Evolutionary conservation across 1,284 basidiomycete genomes (phyloP), one percentile per base, ranked within the genome.

Genomic region (Meira nashicola): DNA sequence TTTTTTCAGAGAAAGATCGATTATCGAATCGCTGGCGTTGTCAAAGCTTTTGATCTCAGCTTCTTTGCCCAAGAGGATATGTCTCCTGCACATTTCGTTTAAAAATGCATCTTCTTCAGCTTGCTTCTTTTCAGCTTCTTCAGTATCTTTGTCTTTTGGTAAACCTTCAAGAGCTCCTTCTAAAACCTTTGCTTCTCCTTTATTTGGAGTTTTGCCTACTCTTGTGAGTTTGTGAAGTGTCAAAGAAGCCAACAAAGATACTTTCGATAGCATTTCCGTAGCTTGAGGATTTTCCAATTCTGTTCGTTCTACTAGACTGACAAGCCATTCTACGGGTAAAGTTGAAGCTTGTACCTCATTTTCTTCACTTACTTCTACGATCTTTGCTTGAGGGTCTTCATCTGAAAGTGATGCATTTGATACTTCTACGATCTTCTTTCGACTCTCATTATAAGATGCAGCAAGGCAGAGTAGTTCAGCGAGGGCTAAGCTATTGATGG

Each of bases 111-210:
- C 50, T 33, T 53, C 50, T 17, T 44, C 43, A 9, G 17, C 43
- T 53, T 53, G 14, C 14, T 53, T 41, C 37, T 33, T 41, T 38
- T 53, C 50, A 17, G 11, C 14, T 38, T 53, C 39, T n/a, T 50
- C 33, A 12, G 21, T 12, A 14, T 53, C 50, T 17, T 17, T 25
- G 17, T 44, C 43, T 25, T 44, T 44, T 9, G 17, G 17, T 44
- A 17, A 8, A 17, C 43, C 43, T 44, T 25, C 43, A 33, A 33
- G 28, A 4, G 4, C 28, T 33, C 28, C 28, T 33, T 33, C 28
- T 8, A 33, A 4, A 33, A 33, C 28, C 28, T 33, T 33, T 33
- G 28, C 28, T 5, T 48, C 46, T 14, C 46, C 25, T 48, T 48
- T n/a, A 21, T 5, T 23, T 2, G n/a, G 12, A 12, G 50, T 8